phyloP scores from a whole-genome alignment of 2,329 filamentous ascomycete species.

The Dactylellina sp. region DNA sequence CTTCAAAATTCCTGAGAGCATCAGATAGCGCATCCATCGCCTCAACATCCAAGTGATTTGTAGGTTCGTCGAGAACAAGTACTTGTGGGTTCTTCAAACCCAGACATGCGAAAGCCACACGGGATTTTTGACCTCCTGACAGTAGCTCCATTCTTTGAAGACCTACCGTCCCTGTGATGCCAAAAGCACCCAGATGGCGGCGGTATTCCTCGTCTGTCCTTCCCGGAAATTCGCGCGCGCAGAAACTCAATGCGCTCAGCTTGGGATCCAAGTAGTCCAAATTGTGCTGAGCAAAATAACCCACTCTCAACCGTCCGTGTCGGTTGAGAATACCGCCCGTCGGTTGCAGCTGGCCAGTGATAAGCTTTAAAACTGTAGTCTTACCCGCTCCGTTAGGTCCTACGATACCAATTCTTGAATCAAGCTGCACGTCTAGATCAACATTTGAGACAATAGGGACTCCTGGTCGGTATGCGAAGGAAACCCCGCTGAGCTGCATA shows the following conservation, averaged over 20 bases:
- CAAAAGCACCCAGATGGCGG: conserved; percentile 88
- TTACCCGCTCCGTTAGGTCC: conserved; percentile 99
- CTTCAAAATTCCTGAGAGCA: conserved; percentile 86
- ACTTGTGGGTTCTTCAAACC: conserved; percentile 95
- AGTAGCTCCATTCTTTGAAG: conserved; percentile 94
- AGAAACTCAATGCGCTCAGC: conserved; percentile 90
- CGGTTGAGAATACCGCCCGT: conserved; percentile 85
- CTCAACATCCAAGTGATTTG: conserved; percentile 98
- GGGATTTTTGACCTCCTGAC: conserved; percentile 97
- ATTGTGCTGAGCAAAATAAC: conserved; percentile 98
- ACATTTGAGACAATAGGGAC: conserved; percentile 84
- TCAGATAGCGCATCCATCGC: conserved; percentile 95
- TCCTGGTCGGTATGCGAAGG: conserved; percentile 86
- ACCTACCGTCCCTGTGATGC: conserved; percentile 92
- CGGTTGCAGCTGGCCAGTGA: conserved; percentile 85
- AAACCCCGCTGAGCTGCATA: conserved; percentile 93
- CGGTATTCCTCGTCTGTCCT: conserved; percentile 97
- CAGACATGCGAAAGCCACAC: conserved; percentile 97
- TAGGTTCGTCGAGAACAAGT: conserved; percentile 96
- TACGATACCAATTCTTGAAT: conserved; percentile 98
- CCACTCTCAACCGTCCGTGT: conserved; percentile 87
- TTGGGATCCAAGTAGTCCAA: conserved; percentile 94
- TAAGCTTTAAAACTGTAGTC: conserved; percentile 96
- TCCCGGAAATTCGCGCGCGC: conserved; percentile 91
- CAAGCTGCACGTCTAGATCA: conserved; percentile 95